Base-by-base conservation (phyloP, 2,329 filamentous ascomycete genomes). In the Gliomastix tumulicola region DNA sequence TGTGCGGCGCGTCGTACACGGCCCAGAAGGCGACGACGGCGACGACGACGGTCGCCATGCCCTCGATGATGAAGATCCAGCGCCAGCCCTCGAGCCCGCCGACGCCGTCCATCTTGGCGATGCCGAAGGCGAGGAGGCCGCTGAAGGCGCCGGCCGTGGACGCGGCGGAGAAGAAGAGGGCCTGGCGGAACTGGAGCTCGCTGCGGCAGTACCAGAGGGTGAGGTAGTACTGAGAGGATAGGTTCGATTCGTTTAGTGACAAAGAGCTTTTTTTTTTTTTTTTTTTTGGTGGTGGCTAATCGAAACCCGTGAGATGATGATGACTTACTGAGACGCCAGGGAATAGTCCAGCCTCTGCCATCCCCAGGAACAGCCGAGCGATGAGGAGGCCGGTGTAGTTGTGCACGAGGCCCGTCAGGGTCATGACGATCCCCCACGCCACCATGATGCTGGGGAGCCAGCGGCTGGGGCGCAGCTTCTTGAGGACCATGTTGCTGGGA, bases 101-200 rank as follows among this genome's bases (percentile, higher is more conserved):
- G 1, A 82, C 52, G 1, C 81, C 82, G 35, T 79, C 66, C 80
- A 88, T 85, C 37, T 82, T 72, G 8, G 69, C 69, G 38, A 88
- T 87, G 0, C 68, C 82, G 28, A 77, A 83, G 0, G 84, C 83
- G 2, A 88, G 63, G 4, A 88, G 66, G 5, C 84, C 84, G 44
- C 80, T 82, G 46, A 88, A 88, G 0, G 81, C 86, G 1, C 87
- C 87, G 0, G 86, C 84, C 1, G 92, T 65, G 0, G 87, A 85
- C 0, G 86, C 85, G 0, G 85, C 84, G 0, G 82, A 85, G 65
- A 90, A 94, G 69, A 92, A 90, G 35, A 89, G 74, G 2, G 86
- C 84, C 42, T 71, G 67, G 1, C 73, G 62, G 17, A 72, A 53
- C 37, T 73, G 69, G 21, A 74, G 68, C 41, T 76, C 73, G 35